Evolutionary conservation across 768 basidiomycete genomes (phyloP), one percentile per base, ranked within the genome.

Genomic region (Lepiota brunneoincarnata): DNA sequence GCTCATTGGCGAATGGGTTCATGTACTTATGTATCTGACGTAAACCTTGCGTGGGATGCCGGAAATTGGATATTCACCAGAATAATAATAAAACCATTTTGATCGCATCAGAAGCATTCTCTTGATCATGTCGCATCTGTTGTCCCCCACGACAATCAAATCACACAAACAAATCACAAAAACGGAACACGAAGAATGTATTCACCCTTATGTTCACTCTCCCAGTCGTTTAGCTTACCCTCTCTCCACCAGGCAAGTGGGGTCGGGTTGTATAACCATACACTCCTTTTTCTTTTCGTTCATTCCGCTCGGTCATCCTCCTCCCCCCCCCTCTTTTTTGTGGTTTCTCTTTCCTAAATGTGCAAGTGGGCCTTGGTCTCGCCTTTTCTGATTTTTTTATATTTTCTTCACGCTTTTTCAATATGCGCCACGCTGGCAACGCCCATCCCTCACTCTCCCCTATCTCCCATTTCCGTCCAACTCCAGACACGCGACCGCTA

Each of bases 71-170:
- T n/a, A n/a, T n/a, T n/a, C n/a, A n/a, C n/a, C n/a, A n/a, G n/a
- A n/a, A n/a, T n/a, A 31, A 31, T 10, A 31, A 31, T 31, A 31
- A 10, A 3, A 31, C 31, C 31, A 31, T 31, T 31, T 10, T 10
- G 31, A 31, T 31, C 31, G n/a, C 49, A 50, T 50, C 49, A 50
- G 49, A 31, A 10, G 35, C 15, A 2, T 21, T 34, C 28, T 34
- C n/a, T 51, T 43, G 50, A 51, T 51, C 50, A 34, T 31, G 50
- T 43, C 40, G 50, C 53, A 48, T 31, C 14, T n/a, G n/a, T n/a
- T n/a, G 34, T 46, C 47, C 38, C 52, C 24, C 14, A 47, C n/a
- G 34, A 47, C 21, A 17, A n/a, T 18, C 17, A 17, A 17, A 40
- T 23, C 6, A 26, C 46, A 40, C 41, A 54, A 48, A 54, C 48